These are phyloP conservation scores for Asparagopsis taxiformis DNA, from an alignment of 31 red algal species.

Conservation along the genomic window DNA sequence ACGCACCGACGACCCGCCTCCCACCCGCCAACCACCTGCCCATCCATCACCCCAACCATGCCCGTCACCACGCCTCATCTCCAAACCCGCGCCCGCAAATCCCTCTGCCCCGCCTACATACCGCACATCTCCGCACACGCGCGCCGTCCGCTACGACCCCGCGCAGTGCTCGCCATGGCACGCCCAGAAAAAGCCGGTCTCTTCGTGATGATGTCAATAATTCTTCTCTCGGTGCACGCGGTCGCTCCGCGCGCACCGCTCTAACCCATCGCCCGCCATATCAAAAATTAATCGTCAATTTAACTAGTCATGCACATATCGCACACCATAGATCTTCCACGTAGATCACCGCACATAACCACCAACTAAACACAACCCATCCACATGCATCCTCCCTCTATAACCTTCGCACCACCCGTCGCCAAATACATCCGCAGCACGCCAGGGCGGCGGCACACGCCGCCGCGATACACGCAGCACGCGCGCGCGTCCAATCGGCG, in stretches of 20 bases:
- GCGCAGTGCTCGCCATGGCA: conserved; percentile 11
- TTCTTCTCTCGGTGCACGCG: conserved; percentile 15
- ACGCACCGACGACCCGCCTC: too few relatives aligned
- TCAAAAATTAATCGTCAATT: background rate
- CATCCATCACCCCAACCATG: conserved; percentile 3
- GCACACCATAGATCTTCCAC: too few relatives aligned
- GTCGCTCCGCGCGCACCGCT: conserved; percentile 16
- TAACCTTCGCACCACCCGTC: too few relatives aligned
- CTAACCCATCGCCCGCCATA: conserved; percentile 6
- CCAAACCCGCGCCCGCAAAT: conserved; percentile 5
- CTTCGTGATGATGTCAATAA: conserved; percentile 22
- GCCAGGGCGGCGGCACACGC: too few relatives aligned
- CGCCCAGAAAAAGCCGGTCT: conserved; percentile 18
- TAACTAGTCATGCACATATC: background rate
- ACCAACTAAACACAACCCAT: too few relatives aligned
- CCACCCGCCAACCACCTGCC: too few relatives aligned
- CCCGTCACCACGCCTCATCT: conserved; percentile 1
- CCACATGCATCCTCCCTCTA: too few relatives aligned
- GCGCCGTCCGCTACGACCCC: background rate
- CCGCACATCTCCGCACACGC: background rate
- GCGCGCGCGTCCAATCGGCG: too few relatives aligned
- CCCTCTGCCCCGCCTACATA: conserved; percentile 2
- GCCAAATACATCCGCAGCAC: too few relatives aligned
- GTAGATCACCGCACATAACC: too few relatives aligned
- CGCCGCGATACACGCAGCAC: too few relatives aligned